Conservation (phyloP, 2,329 filamentous ascomycete genomes). For the Fusarium sp. region DNA sequence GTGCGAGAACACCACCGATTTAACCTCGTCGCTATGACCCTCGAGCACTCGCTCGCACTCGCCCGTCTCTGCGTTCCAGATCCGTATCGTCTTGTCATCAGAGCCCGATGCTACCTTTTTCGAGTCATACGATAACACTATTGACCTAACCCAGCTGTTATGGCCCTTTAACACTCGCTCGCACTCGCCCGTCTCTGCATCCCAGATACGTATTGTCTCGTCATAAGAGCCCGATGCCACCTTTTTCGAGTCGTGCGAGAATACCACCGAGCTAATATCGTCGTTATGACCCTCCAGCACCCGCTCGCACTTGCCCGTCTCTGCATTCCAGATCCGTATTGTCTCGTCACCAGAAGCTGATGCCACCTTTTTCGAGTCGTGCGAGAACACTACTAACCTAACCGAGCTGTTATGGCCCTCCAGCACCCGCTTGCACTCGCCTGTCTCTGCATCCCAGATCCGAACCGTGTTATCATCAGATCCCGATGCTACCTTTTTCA, state of each 20-base stretch:
- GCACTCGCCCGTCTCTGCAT: not conserved
- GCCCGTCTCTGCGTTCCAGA: not conserved
- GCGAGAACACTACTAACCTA: not conserved
- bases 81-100: not conserved
- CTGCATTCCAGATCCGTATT: not conserved
- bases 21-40: not conserved
- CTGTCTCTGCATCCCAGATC: not conserved
- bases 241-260: not conserved
- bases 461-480: not conserved
- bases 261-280: fast-evolving
- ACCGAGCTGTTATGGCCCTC: too few species aligned
- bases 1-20: not conserved
- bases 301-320: not conserved
- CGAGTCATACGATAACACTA: not conserved
- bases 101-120: not conserved
- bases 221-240: not conserved
- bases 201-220: not conserved
- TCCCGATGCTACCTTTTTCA: not conserved
- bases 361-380: not conserved
- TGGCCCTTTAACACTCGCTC: not conserved
- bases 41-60: not conserved
- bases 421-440: not conserved
- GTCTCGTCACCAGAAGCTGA: fast-evolving
- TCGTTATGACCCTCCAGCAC: fast-evolving
- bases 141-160: fast-evolving